These are phyloP conservation scores for Parmelia sp. DNA, from an alignment of 495 filamentous ascomycete genomes.

Conservation along the genomic window DNA sequence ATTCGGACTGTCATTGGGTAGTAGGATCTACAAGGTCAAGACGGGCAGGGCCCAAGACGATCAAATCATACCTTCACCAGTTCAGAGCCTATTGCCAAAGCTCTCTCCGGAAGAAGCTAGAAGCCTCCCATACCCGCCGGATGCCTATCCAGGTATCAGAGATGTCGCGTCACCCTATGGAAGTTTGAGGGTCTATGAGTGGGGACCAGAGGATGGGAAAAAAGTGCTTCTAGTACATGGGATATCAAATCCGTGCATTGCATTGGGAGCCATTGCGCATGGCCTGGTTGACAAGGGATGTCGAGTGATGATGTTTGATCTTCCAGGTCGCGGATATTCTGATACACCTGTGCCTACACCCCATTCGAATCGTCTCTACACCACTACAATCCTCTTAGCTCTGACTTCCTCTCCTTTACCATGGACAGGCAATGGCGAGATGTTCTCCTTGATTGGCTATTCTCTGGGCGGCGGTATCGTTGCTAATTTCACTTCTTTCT, in stretches of 20 bases:
- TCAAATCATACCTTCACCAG: constrained; percentile 39
- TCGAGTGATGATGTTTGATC: constrained; percentile 70
- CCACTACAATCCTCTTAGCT: constrained; percentile 64
- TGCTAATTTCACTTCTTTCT: constrained; percentile 64
- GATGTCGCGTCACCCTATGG: constrained; percentile 76
- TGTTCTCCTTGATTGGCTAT: constrained; percentile 73
- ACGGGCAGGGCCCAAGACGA: constrained; percentile 7
- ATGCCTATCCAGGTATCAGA: constrained; percentile 65
- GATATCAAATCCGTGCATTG: constrained; percentile 74
- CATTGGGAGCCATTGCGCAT: constrained; percentile 51
- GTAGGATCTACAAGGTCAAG: constrained; percentile 12
- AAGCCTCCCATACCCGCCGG: constrained; percentile 62
- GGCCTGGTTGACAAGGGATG: constrained; percentile 66
- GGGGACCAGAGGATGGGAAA: constrained; percentile 69
- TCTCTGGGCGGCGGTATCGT: constrained; percentile 77
- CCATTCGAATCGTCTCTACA: constrained; percentile 70
- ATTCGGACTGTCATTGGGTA: not conserved
- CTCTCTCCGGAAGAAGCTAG: constrained; percentile 43
- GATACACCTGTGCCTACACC: constrained; percentile 59
- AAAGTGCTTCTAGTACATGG: constrained; percentile 83
- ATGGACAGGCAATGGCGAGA: constrained; percentile 52
- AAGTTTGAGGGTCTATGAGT: constrained; percentile 79
- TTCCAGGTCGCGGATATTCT: constrained; percentile 76
- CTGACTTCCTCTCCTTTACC: constrained; percentile 62
- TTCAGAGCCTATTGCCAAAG: constrained; percentile 38